These are phyloP conservation scores for Oehlia diaphana DNA, from an alignment of 192 early-diverging fungal species.

Conservation along the genomic window DNA sequence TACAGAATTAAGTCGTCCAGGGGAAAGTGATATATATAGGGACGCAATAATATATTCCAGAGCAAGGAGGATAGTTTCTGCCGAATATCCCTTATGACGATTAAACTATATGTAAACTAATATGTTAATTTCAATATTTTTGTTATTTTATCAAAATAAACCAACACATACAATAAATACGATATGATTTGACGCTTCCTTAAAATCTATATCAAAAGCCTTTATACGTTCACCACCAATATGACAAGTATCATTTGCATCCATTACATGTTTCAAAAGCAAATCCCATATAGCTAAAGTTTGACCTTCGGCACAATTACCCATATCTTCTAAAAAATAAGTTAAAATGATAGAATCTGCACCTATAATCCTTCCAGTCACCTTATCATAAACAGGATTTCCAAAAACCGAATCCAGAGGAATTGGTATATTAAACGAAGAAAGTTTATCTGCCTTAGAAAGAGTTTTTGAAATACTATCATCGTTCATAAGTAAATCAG, in stretches of 20 bases:
- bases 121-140: constrained; percentile 24
- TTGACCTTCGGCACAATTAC: neutral
- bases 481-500: neutral
- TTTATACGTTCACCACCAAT: constrained; percentile 5
- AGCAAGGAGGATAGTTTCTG: constrained; percentile 45
- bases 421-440: constrained; percentile 13
- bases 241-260: neutral
- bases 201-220: constrained; percentile 8
- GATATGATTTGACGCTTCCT: constrained; percentile 42
- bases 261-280: constrained; percentile 38
- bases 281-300: constrained; percentile 45
- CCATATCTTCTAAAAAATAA: constrained; percentile 48
- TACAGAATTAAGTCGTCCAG: constrained; percentile 67
- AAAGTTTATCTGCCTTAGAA: neutral
- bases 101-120: constrained; percentile 8
- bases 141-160: constrained; percentile 6
- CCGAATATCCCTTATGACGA: neutral
- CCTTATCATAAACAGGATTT: constrained; percentile 8
- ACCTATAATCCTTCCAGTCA: constrained; percentile 10
- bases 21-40: constrained; percentile 65
- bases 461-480: constrained; percentile 7
- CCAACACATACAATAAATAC: constrained; percentile 37
- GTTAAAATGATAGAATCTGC: constrained; percentile 59
- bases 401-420: constrained; percentile 24
- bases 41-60: constrained; percentile 66